Percentiles rank a stretch among this genome's conserved stretches.
Conservation (phyloP, 768 basidiomycete species). For the Boletus eberwhitei region DNA sequence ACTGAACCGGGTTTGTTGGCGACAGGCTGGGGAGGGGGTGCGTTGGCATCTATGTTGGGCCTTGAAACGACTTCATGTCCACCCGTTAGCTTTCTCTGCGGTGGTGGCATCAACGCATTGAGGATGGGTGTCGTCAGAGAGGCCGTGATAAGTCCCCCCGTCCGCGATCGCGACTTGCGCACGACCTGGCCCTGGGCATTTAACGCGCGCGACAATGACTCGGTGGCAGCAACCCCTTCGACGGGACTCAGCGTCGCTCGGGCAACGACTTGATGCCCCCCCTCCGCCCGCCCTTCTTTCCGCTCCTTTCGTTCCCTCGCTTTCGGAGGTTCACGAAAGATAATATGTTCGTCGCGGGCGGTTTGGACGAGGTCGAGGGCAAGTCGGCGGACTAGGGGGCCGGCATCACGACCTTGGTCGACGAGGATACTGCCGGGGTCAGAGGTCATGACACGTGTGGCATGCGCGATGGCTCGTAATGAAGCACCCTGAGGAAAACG, state of each 20-base stretch:
- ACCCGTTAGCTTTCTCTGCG: constrained; percentile 41
- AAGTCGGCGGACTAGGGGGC: constrained; percentile 54
- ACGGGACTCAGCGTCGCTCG: constrained; percentile 43
- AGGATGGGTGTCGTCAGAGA: constrained; percentile 58
- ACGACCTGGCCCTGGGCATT: constrained; percentile 32
- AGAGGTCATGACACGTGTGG: constrained; percentile 83
- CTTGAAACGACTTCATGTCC: constrained; percentile 22
- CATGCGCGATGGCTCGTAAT: constrained; percentile 73
- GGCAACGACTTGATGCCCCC: constrained; percentile 32
- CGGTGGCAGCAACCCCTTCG: constrained; percentile 41
- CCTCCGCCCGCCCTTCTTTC: constrained; percentile 27
- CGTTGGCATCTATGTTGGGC: constrained; percentile 11
- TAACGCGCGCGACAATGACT: constrained; percentile 47
- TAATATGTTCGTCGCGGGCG: constrained; percentile 61
- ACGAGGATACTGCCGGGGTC: constrained; percentile 72
- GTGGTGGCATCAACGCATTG: constrained; percentile 54
- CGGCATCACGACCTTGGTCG: constrained; percentile 64
- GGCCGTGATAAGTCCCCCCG: constrained; percentile 35
- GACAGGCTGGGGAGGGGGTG: constrained; percentile 19
- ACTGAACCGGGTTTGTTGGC: constrained; percentile 43
- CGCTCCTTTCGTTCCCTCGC: constrained; percentile 46
- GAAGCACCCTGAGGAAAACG: constrained; percentile 56
- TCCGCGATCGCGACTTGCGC: constrained; percentile 35
- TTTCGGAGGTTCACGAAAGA: constrained; percentile 36
- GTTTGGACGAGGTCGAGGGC: constrained; percentile 67